phyloP scores from a whole-genome alignment of 805 yeast species.

The Sugiyamaella valdiviana region DNA sequence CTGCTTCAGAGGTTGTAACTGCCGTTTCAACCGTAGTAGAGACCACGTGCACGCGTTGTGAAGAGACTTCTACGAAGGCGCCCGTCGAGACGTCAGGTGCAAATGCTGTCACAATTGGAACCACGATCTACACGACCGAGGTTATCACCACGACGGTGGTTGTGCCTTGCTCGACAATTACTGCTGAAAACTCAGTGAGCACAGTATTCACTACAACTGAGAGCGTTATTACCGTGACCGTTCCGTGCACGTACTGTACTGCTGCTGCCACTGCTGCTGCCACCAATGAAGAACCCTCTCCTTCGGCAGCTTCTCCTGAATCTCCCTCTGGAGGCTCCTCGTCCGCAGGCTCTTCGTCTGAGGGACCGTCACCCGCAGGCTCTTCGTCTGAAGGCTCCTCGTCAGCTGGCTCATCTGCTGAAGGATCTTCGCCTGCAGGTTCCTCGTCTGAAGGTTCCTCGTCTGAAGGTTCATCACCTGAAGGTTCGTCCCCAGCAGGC shows the following conservation, averaged over 20 bases:
- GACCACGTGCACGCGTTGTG: constrained; percentile 1
- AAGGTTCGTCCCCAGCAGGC: too few relatives aligned
- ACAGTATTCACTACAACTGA: constrained; percentile 2
- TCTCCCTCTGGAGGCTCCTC: background rate
- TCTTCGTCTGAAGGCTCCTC: too few relatives aligned
- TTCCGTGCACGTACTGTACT: background rate
- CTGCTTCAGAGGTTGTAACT: background rate
- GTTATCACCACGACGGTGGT: constrained; percentile 3
- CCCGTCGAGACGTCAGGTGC: background rate
- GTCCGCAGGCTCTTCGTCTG: too few relatives aligned
- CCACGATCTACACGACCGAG: constrained; percentile 1
- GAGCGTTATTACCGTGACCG: background rate
- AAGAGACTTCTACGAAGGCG: constrained; percentile 2
- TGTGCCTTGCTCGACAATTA: constrained; percentile 1
- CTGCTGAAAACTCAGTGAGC: background rate
- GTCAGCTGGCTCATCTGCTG: too few relatives aligned
- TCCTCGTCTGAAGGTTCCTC: too few relatives aligned
- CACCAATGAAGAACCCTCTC: background rate
- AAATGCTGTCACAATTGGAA: background rate
- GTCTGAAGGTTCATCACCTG: too few relatives aligned
- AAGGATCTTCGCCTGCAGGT: too few relatives aligned
- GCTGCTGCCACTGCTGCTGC: background rate
- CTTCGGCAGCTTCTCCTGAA: background rate
- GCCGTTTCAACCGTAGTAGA: background rate
- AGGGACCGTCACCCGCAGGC: too few relatives aligned